Percentiles rank a stretch among this genome's conserved stretches.
phyloP scores from a whole-genome alignment of 1,284 basidiomycete genomes.

The Leccinum cinnamomeum region DNA sequence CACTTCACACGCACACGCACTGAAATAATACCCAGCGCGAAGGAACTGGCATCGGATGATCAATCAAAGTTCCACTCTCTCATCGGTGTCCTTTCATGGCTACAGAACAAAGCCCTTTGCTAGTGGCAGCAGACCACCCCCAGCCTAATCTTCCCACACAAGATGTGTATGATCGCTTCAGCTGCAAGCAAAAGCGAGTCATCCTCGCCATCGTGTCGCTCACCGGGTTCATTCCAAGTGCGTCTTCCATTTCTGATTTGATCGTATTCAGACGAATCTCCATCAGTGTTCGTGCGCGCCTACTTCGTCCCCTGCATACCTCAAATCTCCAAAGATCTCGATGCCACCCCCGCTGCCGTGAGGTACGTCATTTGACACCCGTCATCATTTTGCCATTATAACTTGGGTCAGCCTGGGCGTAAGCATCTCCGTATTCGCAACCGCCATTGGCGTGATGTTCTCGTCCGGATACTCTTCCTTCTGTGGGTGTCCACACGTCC shows the following conservation, averaged over 20 bases:
- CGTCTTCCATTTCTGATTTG: slow-evolving; percentile 3
- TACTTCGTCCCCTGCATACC: slow-evolving; percentile 51
- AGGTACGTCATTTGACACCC: slow-evolving; percentile 35
- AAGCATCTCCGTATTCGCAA: slow-evolving; percentile 30
- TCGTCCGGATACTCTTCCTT: slow-evolving; percentile 32
- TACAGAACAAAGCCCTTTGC: neutral
- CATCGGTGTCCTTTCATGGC: neutral
- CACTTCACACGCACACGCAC: neutral
- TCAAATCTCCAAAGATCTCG: slow-evolving; percentile 42
- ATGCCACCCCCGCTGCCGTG: slow-evolving; percentile 38
- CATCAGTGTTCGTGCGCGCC: slow-evolving; percentile 44
- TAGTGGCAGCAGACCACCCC: neutral
- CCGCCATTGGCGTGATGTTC: slow-evolving; percentile 25
- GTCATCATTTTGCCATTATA: neutral
- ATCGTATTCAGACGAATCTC: neutral
- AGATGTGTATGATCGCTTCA: slow-evolving; percentile 45
- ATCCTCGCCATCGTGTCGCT: slow-evolving; percentile 45
- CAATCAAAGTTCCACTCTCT: neutral
- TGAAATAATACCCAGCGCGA: neutral
- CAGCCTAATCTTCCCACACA: slow-evolving; percentile 6
- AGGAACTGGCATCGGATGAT: neutral
- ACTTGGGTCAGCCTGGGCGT: slow-evolving; percentile 26
- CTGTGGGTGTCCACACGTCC: slow-evolving; percentile 22
- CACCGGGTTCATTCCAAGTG: slow-evolving; percentile 27
- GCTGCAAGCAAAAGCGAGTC: slow-evolving; percentile 33